Base-by-base conservation (phyloP, 169 alveolate species). In the Plasmodium vivax region DNA sequence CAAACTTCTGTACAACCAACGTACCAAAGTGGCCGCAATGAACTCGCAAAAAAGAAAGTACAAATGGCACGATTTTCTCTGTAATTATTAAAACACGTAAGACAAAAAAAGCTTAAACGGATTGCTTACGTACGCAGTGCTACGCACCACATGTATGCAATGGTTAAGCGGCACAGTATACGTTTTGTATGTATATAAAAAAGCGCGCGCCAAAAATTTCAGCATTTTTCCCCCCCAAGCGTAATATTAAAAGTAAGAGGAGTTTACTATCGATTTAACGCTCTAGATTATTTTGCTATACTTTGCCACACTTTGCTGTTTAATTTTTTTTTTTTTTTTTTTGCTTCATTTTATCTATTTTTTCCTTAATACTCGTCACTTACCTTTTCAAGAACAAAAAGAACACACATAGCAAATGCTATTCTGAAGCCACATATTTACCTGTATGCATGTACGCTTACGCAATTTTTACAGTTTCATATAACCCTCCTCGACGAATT, bases 221-320 rank as follows among this genome's bases (percentile, higher is more conserved):
- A 41, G 27, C 30, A 34, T 34, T 80, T 80, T 80, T 41, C 27
- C 23, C 23, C 62, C 9, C 62, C 23, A 51, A 51, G 62, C 62
- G 62, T 51, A 51, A 51, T 80, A 80, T 80, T 27, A 41, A 41
- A 19, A 14, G 85, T 23, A 23, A 23, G 12, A 80, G 36, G 12
- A 80, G 36, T 80, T 34, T 80, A 80, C 4, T 34, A 77, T 10
- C 68, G 19, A 82, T 30, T 82, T 23, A 51, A 82, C 47, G 88
- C 68, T 82, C 88, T 82, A 82, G 88, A 82, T 51, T 80, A 80
- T 34, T 14, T 79, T 34, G 43, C 43, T 19, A 36, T 75, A 82
- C 62, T 45, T 43, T 82, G 34, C 58, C 16, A 19, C 30, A 19
- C 62, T 43, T 82, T 82, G 56, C 38, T 83, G 68, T 36, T 83